Evolutionary conservation across 192 early-diverging fungal species (phyloP), one percentile per base, ranked within the genome.

Genomic region (Borealophlyctis nickersoniae): DNA sequence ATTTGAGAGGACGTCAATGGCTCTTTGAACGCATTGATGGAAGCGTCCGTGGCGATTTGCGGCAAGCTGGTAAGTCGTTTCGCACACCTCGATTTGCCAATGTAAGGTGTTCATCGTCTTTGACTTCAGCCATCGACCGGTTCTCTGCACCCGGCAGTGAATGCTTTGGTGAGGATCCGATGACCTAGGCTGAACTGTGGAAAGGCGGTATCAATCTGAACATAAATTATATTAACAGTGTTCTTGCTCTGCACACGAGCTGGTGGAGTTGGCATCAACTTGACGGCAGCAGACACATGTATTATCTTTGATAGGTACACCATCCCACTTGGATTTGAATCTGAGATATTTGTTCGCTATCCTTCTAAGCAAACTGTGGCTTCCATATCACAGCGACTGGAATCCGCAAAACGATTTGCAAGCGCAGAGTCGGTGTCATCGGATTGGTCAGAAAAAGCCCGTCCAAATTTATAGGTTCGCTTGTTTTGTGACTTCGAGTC

Each of bases 391-490:
- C 49, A 77, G 75, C 56, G 91, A 93, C 52, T 93, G 90, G 92
- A 94, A 94, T 65, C 92, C 92, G 36, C 89, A 92, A 69, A 91
- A 92, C 69, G 92, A 94, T 66, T 65, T 94, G 49, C 92, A 94
- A 72, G 92, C 92, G 1, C 89, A 89, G 62, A 82, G 83, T 19
- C 85, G 92, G 30, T 86, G 85, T 57, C 91, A 94, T 73, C 84
- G 92, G 64, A 94, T 94, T 70, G 92, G 92, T 14, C 92, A 94
- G 67, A 94, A 88, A 50, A 91, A 91, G 63, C 79, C 86, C 3
- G 92, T 94, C 1, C 88, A 91, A 48, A 88, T 82, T 57, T 83
- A 81, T 58, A 16, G 75, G 28, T 68, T 23, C 22, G 49, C 31
- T 16, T 36, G 22, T 34, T 14, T 67, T 26, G 55, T 19, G 39